Base-by-base conservation (phyloP, 1,139 yeast genomes). In the Taphrina communis region DNA sequence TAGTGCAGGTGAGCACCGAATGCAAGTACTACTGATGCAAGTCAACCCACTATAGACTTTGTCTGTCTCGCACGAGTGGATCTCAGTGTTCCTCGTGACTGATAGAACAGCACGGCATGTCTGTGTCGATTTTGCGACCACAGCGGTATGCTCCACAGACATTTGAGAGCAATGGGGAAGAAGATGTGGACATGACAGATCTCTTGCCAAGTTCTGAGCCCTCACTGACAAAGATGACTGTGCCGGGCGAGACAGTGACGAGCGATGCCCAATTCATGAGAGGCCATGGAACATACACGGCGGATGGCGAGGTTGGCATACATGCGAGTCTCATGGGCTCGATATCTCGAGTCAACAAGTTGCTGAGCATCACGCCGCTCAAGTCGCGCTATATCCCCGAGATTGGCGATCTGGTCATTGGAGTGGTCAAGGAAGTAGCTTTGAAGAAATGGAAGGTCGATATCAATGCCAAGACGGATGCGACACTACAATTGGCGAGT, bases 211-310 rank as follows among this genome's bases (percentile, higher is more conserved):
- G 68, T 11, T 70, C 61, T 11, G 68, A 57, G 19, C 57, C 57
- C 5, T 59, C 51, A 25, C 19, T 53, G 53, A 50, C 48, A 41
- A 67, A 73, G 42, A 73, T 88, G 12, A 97, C 94, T 19, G 91
- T 97, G 0, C 99, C 99, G 0, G 99, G 99, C n/a, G 98, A 95
- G 77, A 80, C 93, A 69, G 90, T 95, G 19, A 94, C 99, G 0
- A 96, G 90, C 74, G 99, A 95, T 76, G 92, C 97, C 7, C 85
- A 89, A 5, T 94, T 98, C 97, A 95, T 95, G 99, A 86, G 96
- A 77, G 99, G 99, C 44, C 99, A 95, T 77, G 99, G 99, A 1
- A 95, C 99, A 0, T 94, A 91, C 77, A 86, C 88, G 72, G 80
- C 88, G 53, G 67, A 63, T 44, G 61, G 59, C 35, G 85, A 85